A percentile compares a stretch with the other conserved stretches of the same genome.
Evolutionary conservation across 202 grass and related monocot genomes (phyloP).

Genomic region (Panicum hallii): DNA sequence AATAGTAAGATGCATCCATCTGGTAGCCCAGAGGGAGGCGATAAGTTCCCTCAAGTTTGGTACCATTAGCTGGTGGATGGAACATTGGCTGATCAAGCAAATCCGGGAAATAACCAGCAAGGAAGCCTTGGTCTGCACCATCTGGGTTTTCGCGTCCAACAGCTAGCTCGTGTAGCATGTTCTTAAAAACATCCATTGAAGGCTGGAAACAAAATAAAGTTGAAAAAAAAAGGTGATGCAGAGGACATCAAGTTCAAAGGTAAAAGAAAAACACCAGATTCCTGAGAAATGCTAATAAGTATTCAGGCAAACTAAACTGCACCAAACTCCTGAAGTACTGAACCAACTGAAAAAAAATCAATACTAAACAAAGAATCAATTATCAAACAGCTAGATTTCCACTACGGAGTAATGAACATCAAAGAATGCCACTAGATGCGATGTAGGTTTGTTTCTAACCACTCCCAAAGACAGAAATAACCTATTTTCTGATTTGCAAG

Average conservation of each 20-base stretch:
- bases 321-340: background rate
- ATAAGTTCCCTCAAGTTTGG: constrained; percentile 76
- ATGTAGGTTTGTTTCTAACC: constrained; percentile 19
- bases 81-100: constrained; percentile 87
- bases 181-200: constrained; percentile 74
- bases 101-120: constrained; percentile 82
- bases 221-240: background rate
- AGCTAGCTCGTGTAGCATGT: constrained; percentile 84
- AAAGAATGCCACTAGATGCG: background rate
- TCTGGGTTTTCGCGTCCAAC: constrained; percentile 77
- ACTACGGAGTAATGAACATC: constrained; percentile 24
- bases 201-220: constrained; percentile 59
- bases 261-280: background rate
- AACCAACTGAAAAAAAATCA: background rate
- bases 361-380: background rate
- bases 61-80: constrained; percentile 77
- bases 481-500: background rate
- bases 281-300: background rate
- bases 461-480: background rate
- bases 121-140: constrained; percentile 86
- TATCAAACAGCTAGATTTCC: constrained; percentile 22
- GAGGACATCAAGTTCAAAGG: constrained; percentile 17
- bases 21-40: constrained; percentile 94
- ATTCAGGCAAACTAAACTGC: constrained; percentile 18
- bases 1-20: constrained; percentile 96